Base-by-base conservation (phyloP, 768 basidiomycete species). In the Crepidotus variabilis region DNA sequence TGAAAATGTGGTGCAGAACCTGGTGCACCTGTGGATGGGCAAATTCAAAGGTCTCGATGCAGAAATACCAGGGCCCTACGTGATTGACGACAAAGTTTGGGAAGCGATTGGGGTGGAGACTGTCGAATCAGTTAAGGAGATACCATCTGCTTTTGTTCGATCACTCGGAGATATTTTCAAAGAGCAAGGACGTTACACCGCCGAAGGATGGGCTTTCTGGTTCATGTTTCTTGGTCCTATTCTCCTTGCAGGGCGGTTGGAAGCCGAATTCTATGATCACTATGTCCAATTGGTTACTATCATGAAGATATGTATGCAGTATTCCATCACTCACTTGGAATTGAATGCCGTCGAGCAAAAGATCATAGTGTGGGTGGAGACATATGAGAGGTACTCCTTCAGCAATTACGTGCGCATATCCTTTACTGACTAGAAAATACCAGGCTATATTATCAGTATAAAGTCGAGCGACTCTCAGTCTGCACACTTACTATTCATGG, bases 151-250 rank as follows among this genome's bases (percentile, higher is more conserved):
- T 1, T 79, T 73, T 62, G 69, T 65, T 7, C 60, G 66, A 2
- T 55, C 60, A 0, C 54, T 71, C 1, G 68, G 64, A 0, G 66
- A 74, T 48, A 56, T 73, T 16, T 51, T 59, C 0, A 58, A 58
- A 4, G 69, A 73, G n/a, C 52, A 59, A 7, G 33, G 47, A 0
- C 51, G 57, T 0, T 72, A 63, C 50, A 76, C 74, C 0, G 75
- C 78, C 0, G 76, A 79, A 24, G 60, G 65, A 0, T 73, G 69
- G 63, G 64, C 62, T 0, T 72, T 79, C 57, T 79, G 76, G 74
- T 64, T 68, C 9, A 58, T 68, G 36, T 74, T 69, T 54, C 45
- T 78, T 18, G 75, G 60, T 0, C 76, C 76, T 2, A 59, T 68
- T n/a, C 60, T 80, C 2, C 71, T 79, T 3, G 18, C 54, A 6